Evolutionary conservation across 495 filamentous ascomycete species (phyloP), one percentile per base, ranked within the genome.

Genomic region (Darksidea phi): DNA sequence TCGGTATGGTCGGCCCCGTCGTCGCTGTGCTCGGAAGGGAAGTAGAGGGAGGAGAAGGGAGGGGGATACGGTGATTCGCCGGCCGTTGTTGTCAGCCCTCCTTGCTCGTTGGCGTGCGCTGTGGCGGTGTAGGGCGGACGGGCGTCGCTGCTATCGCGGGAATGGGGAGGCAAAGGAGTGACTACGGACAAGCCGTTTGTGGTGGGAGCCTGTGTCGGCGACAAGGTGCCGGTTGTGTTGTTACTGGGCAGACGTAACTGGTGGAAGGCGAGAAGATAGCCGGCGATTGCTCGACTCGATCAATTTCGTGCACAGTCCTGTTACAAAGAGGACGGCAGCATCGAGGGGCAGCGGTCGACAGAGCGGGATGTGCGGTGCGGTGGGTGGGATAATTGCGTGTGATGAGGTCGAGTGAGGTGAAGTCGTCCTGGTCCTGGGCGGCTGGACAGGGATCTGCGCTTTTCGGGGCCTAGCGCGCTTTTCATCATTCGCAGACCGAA

Each of bases 171-270:
- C 52, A 69, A 69, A 69, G 57, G 73, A 73, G 76, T 74, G 71
- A 78, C 73, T 79, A 83, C 86, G 84, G 84, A 80, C 84, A 83
- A 82, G 78, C 82, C 85, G 79, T 80, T 73, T n/a, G 49, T 24
- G 76, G 76, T 79, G 71, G 80, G 73, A 72, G 83, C 77, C 74
- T 76, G 80, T 80, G 78, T 77, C 70, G 79, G 78, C 79, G 87
- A 89, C 89, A 91, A 86, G 78, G 79, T 87, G 85, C 71, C 61
- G 66, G 66, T 58, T 58, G 57, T 80, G 69, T 47, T 21, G 38
- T 15, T 25, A 46, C 53, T 53, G 57, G 47, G 24, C 50, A 50
- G 67, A 64, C 57, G 64, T 38, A 60, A 48, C 60, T 59, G 65
- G 59, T 37, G 67, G 70, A 54, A 59, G 52, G 37, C 37, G 50